phyloP scores from a whole-genome alignment of 768 basidiomycete species.

The Floccularia luteovirens region DNA sequence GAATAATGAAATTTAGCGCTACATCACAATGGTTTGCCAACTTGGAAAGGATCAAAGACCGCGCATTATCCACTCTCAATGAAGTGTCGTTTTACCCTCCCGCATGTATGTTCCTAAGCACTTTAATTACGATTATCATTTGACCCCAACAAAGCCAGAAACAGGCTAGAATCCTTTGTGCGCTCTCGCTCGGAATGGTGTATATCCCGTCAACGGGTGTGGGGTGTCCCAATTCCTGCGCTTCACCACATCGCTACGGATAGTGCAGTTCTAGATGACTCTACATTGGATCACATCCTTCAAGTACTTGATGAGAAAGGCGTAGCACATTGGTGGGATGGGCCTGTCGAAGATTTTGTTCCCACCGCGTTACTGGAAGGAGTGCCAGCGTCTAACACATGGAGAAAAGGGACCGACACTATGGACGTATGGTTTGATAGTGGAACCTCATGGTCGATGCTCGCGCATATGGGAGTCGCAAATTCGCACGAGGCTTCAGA shows the following conservation, averaged over 20 bases:
- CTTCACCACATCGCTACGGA: conserved; percentile 61
- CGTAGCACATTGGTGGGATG: conserved; percentile 88
- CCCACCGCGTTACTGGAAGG: conserved; percentile 47
- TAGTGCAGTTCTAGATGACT: conserved; percentile 53
- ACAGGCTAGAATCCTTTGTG: conserved; percentile 84
- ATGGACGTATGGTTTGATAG: conserved; percentile 99
- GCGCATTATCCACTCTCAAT: conserved; percentile 62
- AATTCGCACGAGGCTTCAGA: conserved; percentile 13
- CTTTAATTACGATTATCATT: neutral
- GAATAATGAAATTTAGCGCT: conserved; percentile 49
- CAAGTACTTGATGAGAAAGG: conserved; percentile 65
- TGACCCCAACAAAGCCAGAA: conserved; percentile 48
- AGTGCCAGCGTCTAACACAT: conserved; percentile 31
- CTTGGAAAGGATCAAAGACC: conserved; percentile 73
- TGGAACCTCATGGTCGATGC: conserved; percentile 88
- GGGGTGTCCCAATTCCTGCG: conserved; percentile 96
- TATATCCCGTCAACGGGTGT: conserved; percentile 93
- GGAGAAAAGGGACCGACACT: conserved; percentile 84
- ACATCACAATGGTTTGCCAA: conserved; percentile 99
- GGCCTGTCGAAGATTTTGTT: conserved; percentile 76
- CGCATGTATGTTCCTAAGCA: conserved; percentile 39
- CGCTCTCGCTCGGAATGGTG: conserved; percentile 95
- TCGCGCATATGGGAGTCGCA: conserved; percentile 32
- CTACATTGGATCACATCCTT: conserved; percentile 71
- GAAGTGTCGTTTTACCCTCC: conserved; percentile 72